Conservation (phyloP, 176 grass and related monocot genomes). For the Otatea glauca region DNA sequence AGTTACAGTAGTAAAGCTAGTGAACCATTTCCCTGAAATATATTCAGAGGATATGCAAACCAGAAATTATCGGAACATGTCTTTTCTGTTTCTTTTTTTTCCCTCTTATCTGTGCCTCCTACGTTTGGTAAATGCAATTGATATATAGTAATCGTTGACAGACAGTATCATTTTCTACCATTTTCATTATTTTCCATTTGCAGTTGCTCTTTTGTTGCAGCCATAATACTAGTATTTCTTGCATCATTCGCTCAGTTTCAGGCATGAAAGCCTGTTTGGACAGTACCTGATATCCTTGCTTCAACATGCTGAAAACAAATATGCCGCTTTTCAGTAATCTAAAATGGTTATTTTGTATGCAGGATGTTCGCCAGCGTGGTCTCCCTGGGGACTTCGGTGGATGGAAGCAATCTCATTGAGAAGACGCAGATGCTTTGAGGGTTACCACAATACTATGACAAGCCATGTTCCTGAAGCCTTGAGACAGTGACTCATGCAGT, state of each 20-base stretch:
- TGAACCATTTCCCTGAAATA: constrained; percentile 7
- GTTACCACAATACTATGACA: not conserved
- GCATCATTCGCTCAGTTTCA: not conserved
- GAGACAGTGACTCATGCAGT: not conserved
- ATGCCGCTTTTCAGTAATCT: not conserved
- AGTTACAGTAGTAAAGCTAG: constrained; percentile 2
- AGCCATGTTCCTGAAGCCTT: constrained; percentile 7
- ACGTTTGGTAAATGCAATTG: not conserved
- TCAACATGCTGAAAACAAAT: constrained; percentile 2
- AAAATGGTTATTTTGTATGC: constrained; percentile 36
- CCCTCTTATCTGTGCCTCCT: not conserved
- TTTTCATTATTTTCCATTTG: not conserved
- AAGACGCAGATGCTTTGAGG: not conserved
- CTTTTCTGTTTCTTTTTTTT: not conserved
- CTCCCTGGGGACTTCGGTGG: constrained; percentile 60
- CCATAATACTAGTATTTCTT: not conserved
- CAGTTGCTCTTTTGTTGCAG: constrained; percentile 5
- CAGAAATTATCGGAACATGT: not conserved
- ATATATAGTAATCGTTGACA: not conserved
- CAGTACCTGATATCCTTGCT: not conserved
- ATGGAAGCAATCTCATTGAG: constrained; percentile 63
- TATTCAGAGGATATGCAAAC: not conserved
- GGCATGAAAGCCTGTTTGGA: not conserved
- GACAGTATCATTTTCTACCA: not conserved
- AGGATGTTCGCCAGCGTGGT: constrained; percentile 52